Conservation (phyloP, 208 protist genomes). For the Leishmania amazonensis region DNA sequence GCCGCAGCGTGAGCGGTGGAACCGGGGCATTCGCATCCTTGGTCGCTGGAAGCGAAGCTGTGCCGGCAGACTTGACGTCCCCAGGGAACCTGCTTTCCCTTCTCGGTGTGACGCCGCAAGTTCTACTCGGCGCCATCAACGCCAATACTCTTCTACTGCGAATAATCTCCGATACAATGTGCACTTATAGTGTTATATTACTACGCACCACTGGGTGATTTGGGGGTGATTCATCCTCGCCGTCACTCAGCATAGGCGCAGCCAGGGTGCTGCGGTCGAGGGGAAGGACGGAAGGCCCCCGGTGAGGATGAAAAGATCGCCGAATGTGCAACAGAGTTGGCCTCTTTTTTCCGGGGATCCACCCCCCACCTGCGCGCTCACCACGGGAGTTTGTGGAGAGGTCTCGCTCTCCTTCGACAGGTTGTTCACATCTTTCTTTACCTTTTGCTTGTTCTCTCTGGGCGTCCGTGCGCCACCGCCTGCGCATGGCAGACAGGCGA, state of each 20-base stretch:
- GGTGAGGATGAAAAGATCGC: neutral
- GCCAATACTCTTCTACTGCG: slow-evolving; percentile 71
- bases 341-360: neutral
- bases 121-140: slow-evolving; percentile 49
- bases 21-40: slow-evolving; percentile 29
- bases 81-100: slow-evolving; percentile 50
- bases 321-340: neutral
- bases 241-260: neutral
- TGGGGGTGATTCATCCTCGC: neutral
- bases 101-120: slow-evolving; percentile 56
- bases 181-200: slow-evolving; percentile 90
- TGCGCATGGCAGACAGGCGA: neutral
- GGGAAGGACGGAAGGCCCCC: neutral
- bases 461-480: neutral
- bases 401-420: slow-evolving; percentile 10
- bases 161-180: slow-evolving; percentile 92
- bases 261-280: neutral
- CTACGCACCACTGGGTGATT: slow-evolving; percentile 13
- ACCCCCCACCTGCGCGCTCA: neutral
- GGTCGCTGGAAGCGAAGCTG: slow-evolving; percentile 30
- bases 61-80: slow-evolving; percentile 41
- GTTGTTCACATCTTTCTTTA: slow-evolving; percentile 28
- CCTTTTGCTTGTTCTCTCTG: slow-evolving; percentile 1
- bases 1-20: slow-evolving; percentile 39
- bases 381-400: neutral